Conservation (phyloP, 305 asterid genomes). For the Nicotiana rustica region DNA sequence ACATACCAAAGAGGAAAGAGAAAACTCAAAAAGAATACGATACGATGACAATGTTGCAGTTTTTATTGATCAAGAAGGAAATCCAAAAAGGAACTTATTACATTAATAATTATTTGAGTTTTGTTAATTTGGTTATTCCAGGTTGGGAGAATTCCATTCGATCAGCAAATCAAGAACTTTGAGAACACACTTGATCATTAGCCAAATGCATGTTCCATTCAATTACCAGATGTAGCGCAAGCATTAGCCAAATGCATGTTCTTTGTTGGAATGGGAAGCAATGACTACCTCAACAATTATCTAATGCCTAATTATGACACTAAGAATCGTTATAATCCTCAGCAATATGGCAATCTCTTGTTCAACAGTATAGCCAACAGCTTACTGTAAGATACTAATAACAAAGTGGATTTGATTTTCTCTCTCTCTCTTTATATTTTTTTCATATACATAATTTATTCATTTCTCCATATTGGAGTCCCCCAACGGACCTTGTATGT, state of each 20-base stretch:
- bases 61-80: too few relatives aligned
- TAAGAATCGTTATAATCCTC: slow-evolving; percentile 63
- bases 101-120: too few relatives aligned
- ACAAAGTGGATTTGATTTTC: background rate
- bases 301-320: slow-evolving; percentile 87
- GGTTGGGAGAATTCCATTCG: slow-evolving; percentile 82
- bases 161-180: slow-evolving; percentile 78
- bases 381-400: slow-evolving; percentile 61
- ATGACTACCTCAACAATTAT: slow-evolving; percentile 91
- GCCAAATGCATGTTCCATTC: slow-evolving; percentile 42
- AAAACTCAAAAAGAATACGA: too few relatives aligned
- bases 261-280: slow-evolving; percentile 96
- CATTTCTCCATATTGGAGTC: background rate
- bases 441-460: background rate
- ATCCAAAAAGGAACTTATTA: too few relatives aligned
- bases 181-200: slow-evolving; percentile 63
- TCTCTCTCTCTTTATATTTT: background rate
- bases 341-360: slow-evolving; percentile 75
- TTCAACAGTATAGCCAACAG: slow-evolving; percentile 70
- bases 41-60: too few relatives aligned
- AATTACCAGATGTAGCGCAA: slow-evolving; percentile 53
- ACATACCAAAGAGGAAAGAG: too few relatives aligned
- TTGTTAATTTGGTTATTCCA: slow-evolving; percentile 30
- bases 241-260: slow-evolving; percentile 64
- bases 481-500: too few relatives aligned